These are phyloP conservation scores for Malassezia sympodialis DNA, from an alignment of 1,284 basidiomycete species.

Conservation along the genomic window DNA sequence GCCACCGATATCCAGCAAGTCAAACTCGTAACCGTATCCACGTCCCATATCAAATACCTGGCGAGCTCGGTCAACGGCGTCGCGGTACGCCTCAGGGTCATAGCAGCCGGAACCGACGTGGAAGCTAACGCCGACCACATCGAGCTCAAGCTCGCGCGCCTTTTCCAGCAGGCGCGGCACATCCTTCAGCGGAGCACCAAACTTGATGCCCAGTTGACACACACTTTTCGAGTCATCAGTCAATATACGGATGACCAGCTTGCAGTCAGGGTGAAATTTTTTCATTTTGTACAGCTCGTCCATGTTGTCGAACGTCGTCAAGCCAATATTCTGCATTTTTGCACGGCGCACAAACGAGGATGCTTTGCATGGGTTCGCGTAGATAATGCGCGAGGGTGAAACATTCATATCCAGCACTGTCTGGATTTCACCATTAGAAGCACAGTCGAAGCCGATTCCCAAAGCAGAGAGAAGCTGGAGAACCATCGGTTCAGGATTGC, in stretches of 20 bases:
- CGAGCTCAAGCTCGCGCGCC: slow-evolving; percentile 67
- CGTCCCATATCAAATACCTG: slow-evolving; percentile 78
- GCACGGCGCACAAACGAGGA: slow-evolving; percentile 82
- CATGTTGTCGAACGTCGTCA: slow-evolving; percentile 96
- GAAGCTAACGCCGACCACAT: slow-evolving; percentile 92
- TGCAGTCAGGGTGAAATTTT: slow-evolving; percentile 67
- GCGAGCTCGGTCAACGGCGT: slow-evolving; percentile 75
- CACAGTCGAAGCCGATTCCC: slow-evolving; percentile 92
- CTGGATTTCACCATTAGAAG: slow-evolving; percentile 88
- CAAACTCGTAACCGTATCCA: slow-evolving; percentile 71
- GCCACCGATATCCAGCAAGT: slow-evolving; percentile 81
- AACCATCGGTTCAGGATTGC: slow-evolving; percentile 92
- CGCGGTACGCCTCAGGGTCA: slow-evolving; percentile 77
- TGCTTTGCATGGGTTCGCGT: slow-evolving; percentile 98
- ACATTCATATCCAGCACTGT: slow-evolving; percentile 64
- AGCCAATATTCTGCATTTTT: slow-evolving; percentile 65
- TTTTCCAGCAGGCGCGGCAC: slow-evolving; percentile 71
- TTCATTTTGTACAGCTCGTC: slow-evolving; percentile 97
- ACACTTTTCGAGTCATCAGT: slow-evolving; percentile 92
- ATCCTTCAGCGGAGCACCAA: slow-evolving; percentile 76
- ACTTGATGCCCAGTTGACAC: slow-evolving; percentile 89
- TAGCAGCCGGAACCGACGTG: slow-evolving; percentile 96
- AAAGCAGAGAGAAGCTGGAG: slow-evolving; percentile 78
- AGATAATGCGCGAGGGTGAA: slow-evolving; percentile 65
- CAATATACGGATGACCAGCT: slow-evolving; percentile 84